phyloP scores from a whole-genome alignment of 2,329 filamentous ascomycete genomes.

The Fusarium mangiferae region DNA sequence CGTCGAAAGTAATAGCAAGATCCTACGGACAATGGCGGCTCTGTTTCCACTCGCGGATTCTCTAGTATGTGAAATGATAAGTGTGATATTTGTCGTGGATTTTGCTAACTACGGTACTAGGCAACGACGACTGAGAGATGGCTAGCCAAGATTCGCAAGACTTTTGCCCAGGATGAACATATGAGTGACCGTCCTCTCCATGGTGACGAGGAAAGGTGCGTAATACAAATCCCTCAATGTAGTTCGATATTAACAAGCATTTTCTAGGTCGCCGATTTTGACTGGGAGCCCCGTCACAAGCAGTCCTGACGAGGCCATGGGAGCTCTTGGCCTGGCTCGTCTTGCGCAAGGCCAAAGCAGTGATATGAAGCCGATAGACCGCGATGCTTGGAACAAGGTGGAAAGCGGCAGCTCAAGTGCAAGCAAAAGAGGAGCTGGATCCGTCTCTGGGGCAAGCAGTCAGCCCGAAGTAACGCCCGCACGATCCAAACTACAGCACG shows the following conservation, averaged over 20 bases:
- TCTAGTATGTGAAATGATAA: constrained; percentile 45
- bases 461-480: constrained; percentile 38
- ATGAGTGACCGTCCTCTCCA: constrained; percentile 41
- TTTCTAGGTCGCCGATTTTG: constrained; percentile 27
- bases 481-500: constrained; percentile 51
- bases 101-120: constrained; percentile 33
- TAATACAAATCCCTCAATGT: not conserved
- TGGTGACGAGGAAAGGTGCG: constrained; percentile 33
- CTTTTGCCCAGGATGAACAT: constrained; percentile 41
- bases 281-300: constrained; percentile 35
- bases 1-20: constrained; percentile 53
- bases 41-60: constrained; percentile 54
- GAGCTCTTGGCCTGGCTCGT: constrained; percentile 37
- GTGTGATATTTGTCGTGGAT: too few species aligned
- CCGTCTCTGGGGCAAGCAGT: constrained; percentile 21
- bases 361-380: constrained; percentile 34
- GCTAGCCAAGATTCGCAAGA: constrained; percentile 52
- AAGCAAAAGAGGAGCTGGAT: constrained; percentile 24
- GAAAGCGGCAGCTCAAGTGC: constrained; percentile 28
- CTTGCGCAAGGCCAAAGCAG: constrained; percentile 34
- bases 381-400: constrained; percentile 19
- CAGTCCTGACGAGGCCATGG: constrained; percentile 36
- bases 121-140: constrained; percentile 53
- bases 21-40: constrained; percentile 51
- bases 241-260: not conserved